Evolutionary conservation across 1,139 yeast genomes (phyloP), one percentile per base, ranked within the genome.

Genomic region (Pneumocystis wakefieldiae): DNA sequence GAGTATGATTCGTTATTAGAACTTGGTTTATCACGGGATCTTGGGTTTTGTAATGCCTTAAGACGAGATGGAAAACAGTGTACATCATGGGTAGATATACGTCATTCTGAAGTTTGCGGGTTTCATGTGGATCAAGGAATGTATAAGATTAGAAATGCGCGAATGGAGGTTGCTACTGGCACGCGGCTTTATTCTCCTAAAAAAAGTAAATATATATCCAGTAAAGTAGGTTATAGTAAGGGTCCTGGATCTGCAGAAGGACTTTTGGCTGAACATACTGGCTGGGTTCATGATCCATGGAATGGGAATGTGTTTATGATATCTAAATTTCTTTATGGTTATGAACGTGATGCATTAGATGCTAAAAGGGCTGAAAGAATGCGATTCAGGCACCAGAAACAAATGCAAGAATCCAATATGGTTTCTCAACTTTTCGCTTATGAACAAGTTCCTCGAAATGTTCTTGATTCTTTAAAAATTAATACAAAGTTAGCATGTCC

Each of bases 11-110:
- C 82, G 53, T 75, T 91, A 2, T 65, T 90, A 19, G 94, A 87
- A 69, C 77, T 92, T 59, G 98, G 96, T 0, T 76, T 79, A 41
- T 77, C 89, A n/a, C 78, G 80, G 64, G 83, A 89, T 70, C 80
- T 86, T 64, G 95, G 88, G 0, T 76, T 76, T 64, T 92, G 98
- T 72, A 72, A 76, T n/a, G 79, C 82, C 1, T 70, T 77, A 0
- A 72, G 74, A 24, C 74, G 75, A 35, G 81, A 78, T 61, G 83
- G 83, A 8, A 71, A 74, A 0, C 70, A 73, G 3, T 91, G 97
- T 73, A 75, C 76, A 12, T 76, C 80, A 15, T 84, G 87, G 63
- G 80, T 89, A 10, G 83, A 89, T 70, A 74, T 73, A 39, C 73
- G 78, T 14, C 77, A 76, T 61, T 76, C 81, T 1, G 80, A 79